Evolutionary conservation across 192 early-diverging fungal genomes (phyloP).

Genomic region (Spizellomyces punctatus): DNA sequence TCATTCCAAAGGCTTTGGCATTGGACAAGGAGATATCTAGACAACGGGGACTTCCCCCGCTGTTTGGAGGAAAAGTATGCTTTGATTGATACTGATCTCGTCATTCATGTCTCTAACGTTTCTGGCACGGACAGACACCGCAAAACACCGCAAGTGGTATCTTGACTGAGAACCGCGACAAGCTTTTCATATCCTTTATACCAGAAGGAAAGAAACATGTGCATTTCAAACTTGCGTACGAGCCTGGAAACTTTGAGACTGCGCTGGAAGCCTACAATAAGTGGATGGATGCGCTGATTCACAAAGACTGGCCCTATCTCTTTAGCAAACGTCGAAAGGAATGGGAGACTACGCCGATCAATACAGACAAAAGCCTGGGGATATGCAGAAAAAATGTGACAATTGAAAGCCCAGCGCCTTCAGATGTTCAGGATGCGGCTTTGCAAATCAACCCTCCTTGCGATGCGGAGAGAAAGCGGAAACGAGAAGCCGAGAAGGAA

Average conservation of each 20-base stretch:
- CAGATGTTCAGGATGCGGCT: too few relatives aligned
- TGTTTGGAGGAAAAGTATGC: constrained; percentile 83
- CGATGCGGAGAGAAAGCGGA: too few relatives aligned
- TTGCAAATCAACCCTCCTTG: too few relatives aligned
- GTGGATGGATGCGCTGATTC: constrained; percentile 73
- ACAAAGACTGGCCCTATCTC: constrained; percentile 83
- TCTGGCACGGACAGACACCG: constrained; percentile 27
- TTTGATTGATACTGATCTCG: not conserved
- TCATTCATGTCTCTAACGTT: not conserved
- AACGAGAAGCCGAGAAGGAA: too few relatives aligned
- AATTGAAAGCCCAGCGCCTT: too few relatives aligned
- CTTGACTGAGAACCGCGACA: constrained; percentile 39
- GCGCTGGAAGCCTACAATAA: constrained; percentile 68
- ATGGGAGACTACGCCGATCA: not conserved
- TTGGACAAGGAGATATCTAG: constrained; percentile 76
- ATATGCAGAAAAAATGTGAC: too few relatives aligned
- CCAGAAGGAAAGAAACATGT: constrained; percentile 39
- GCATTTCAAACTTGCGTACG: constrained; percentile 79
- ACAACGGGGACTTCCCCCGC: constrained; percentile 72
- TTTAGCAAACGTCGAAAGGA: constrained; percentile 59
- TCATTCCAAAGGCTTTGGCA: constrained; percentile 75
- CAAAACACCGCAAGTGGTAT: constrained; percentile 39
- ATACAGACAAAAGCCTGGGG: too few relatives aligned
- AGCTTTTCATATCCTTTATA: constrained; percentile 34
- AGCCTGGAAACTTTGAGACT: constrained; percentile 77